Evolutionary conservation across 768 basidiomycete species (phyloP), one percentile per base, ranked within the genome.

Genomic region (Amanita phalloides): DNA sequence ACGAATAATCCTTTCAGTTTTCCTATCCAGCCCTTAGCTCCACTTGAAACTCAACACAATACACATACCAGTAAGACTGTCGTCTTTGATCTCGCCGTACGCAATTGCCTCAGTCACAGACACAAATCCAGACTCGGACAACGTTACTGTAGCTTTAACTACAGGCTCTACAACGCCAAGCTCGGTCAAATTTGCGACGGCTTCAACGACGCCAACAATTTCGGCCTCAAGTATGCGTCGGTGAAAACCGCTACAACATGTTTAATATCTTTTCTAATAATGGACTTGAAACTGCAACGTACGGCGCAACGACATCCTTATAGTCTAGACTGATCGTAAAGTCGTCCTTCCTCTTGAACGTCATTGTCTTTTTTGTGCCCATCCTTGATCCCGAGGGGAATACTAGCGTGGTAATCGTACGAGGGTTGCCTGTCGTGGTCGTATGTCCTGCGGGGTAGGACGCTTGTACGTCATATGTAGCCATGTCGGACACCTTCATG

Each of bases 1-100:
- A 73, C 79, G 61, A 97, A 95, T 54, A 99, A 67, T 38, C 82
- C 84, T 70, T 94, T 96, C 54, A 99, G 68, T 68, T 88, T 92
- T 53, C 87, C 91, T 81, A 47, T 25, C 57, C 49, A 45, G 57
- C 30, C 42, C 55, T 52, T 38, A 35, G 45, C 26, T 25, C 17
- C 14, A 7, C 45, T 25, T 13, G 5, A n/a, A 4, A 10, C 26
- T 13, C 23, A 33, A 9, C 6, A 37, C n/a, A 33, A 43, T 28
- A 55, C 37, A 20, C 75, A 51, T 58, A 86, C 88, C 87, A 52
- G 83, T 71, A 42, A 91, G 64, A 21, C 82, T 84, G 13, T 89
- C 86, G 56, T 87, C 83, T 63, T 88, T 92, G 60, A 87, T 76
- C 58, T 91, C 87, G 6, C 86, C 90, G 53, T 78, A 82, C 4